Base-by-base conservation (phyloP, 108 stramenopile genomes). In the Nitzschia sp. region DNA sequence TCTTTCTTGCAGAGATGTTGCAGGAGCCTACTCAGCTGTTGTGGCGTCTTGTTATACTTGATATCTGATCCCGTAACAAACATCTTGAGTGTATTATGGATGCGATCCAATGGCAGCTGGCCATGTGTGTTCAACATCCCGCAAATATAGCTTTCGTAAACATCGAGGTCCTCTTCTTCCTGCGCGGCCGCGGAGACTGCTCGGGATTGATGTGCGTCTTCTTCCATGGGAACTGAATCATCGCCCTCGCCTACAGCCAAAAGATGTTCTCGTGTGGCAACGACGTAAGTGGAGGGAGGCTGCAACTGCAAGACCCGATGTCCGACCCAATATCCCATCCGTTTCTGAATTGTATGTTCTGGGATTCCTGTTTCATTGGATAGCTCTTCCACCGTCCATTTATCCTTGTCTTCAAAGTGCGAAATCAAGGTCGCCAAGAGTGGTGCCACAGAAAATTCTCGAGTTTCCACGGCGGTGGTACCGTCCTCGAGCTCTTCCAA, bases 121-220 rank as follows among this genome's bases (percentile, higher is more conserved):
- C 90, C 92, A 11, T 92, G 71, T 48, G 90, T 93, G 8, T 85
- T 87, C 35, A 97, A 81, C 95, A 96, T 93, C 16, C 97, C 95
- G 35, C 84, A 57, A 58, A 97, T 85, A 63, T 89, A 97, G 38
- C 82, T 84, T 54, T 89, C 81, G 57, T 80, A 93, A 1, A 93
- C 76, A 55, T 86, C 83, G 82, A 89, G 83, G 57, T 92, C 89
- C 69, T 95, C 93, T 21, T 89, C 92, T 58, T 91, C 80, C 29
- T 93, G 85, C 5, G 85, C 90, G 16, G 81, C 78, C 9, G 77
- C 69, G 1, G 89, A 87, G 19, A 91, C 81, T 15, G 85, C 89
- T 11, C 75, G 77, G 46, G 70, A 75, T 30, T 83, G 73, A 21
- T 63, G 65, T 44, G 80, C 84, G 45, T 93, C 92, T 0, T 94